Evolutionary conservation across 305 asterid genomes (phyloP).

Genomic region (Fraxinus xanthoxyloides): DNA sequence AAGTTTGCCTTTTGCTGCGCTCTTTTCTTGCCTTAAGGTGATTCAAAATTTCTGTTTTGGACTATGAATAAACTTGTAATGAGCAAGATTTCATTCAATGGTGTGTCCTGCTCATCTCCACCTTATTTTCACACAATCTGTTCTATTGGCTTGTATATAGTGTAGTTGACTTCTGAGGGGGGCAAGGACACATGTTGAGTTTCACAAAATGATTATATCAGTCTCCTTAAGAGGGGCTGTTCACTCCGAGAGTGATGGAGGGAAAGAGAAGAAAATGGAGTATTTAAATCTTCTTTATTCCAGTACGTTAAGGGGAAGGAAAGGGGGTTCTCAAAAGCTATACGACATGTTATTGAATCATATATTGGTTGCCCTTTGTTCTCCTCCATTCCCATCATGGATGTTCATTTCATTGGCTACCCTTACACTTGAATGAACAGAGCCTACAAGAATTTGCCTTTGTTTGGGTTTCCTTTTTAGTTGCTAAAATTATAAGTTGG

Average conservation of each 20-base stretch:
- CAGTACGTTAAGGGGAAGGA: not conserved
- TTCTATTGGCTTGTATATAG: not conserved
- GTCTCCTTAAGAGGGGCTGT: not conserved
- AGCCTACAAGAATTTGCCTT: not conserved
- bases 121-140: constrained; percentile 9
- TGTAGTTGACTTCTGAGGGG: not conserved
- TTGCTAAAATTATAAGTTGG: not conserved
- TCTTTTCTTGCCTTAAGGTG: constrained; percentile 92
- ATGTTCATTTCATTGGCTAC: not conserved
- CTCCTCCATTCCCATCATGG: not conserved
- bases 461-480: not conserved
- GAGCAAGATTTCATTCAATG: constrained; percentile 12
- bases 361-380: not conserved
- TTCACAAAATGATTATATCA: not conserved
- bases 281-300: not conserved
- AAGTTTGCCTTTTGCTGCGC: constrained; percentile 93
- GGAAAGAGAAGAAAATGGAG: not conserved
- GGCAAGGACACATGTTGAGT: not conserved
- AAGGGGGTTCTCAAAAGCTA: not conserved
- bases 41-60: not conserved
- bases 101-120: constrained; percentile 3
- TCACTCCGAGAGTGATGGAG: not conserved
- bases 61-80: constrained; percentile 9
- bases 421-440: not conserved
- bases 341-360: not conserved